phyloP scores from a whole-genome alignment of 495 filamentous ascomycete genomes.

The Hypoxylon subgilvum region DNA sequence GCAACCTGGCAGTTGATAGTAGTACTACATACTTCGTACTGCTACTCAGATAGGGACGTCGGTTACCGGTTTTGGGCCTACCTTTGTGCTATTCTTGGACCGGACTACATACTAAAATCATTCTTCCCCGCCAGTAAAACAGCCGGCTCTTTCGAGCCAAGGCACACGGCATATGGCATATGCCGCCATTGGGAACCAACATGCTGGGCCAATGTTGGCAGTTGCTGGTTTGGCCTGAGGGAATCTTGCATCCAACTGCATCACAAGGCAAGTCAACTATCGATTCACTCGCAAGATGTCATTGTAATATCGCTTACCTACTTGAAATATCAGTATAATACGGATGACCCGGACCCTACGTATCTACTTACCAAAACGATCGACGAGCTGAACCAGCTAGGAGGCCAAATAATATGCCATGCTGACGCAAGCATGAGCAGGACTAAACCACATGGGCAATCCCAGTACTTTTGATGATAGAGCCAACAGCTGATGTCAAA shows the following conservation, averaged over 20 bases:
- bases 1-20: not conserved
- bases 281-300: not conserved
- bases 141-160: constrained; percentile 3
- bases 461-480: constrained; percentile 8
- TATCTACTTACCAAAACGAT: constrained; percentile 13
- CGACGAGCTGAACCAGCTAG: constrained; percentile 24
- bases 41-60: not conserved
- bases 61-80: constrained; percentile 14
- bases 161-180: constrained; percentile 18
- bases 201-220: constrained; percentile 15
- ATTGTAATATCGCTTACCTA: too few species aligned
- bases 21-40: too few species aligned
- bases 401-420: constrained; percentile 9
- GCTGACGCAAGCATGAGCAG: constrained; percentile 14
- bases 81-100: constrained; percentile 27
- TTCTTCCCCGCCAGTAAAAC: constrained; percentile 7
- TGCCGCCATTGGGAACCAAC: constrained; percentile 31
- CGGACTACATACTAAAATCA: not conserved
- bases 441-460: not conserved
- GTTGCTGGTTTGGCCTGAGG: constrained; percentile 9
- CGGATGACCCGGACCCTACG: too few species aligned
- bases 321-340: too few species aligned
- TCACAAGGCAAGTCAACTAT: constrained; percentile 4
- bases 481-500: constrained; percentile 6
- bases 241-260: constrained; percentile 13